These are phyloP conservation scores for Auxenochlorella pyrenoidosa DNA, from an alignment of 139 green algal genomes.

Conservation along the genomic window DNA sequence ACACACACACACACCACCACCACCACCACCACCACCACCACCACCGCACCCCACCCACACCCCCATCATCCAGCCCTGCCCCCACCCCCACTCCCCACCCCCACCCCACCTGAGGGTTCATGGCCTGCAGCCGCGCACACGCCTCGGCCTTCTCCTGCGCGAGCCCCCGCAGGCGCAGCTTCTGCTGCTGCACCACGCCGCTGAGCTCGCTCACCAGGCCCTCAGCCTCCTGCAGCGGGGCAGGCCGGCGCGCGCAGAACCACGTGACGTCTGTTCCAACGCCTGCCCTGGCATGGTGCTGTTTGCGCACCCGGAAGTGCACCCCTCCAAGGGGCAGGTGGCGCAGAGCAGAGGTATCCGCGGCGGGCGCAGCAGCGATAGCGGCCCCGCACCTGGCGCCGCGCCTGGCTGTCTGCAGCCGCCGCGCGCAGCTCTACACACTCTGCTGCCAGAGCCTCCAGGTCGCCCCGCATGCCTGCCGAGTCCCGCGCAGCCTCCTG, in stretches of 20 bases:
- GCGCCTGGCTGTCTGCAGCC: slow-evolving; percentile 5
- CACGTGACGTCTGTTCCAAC: neutral
- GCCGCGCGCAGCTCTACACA: slow-evolving; percentile 32
- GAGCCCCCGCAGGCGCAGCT: slow-evolving; percentile 42
- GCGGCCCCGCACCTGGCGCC: slow-evolving; percentile 1
- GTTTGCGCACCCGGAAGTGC: neutral
- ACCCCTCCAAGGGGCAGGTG: too few species aligned
- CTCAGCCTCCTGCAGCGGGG: slow-evolving; percentile 41
- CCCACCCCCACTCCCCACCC: neutral
- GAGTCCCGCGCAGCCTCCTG: slow-evolving; percentile 35
- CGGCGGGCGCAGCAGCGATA: neutral
- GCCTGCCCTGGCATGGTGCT: neutral
- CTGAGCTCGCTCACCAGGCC: slow-evolving; percentile 39
- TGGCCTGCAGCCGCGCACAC: slow-evolving; percentile 26
- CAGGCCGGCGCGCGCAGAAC: neutral
- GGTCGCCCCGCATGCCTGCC: slow-evolving; percentile 25
- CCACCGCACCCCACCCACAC: too few species aligned
- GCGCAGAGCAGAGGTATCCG: neutral
- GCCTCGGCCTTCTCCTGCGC: slow-evolving; percentile 40
- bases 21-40: too few species aligned
- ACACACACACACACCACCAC: too few species aligned
- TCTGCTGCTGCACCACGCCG: slow-evolving; percentile 52
- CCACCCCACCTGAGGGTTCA: slow-evolving; percentile 39
- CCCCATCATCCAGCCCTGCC: too few species aligned
- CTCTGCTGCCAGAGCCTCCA: slow-evolving; percentile 29